A percentile compares a stretch with the other conserved stretches of the same genome.
Conservation (phyloP, 176 grass and related monocot genomes). For the Hsuehochloa calcarea region DNA sequence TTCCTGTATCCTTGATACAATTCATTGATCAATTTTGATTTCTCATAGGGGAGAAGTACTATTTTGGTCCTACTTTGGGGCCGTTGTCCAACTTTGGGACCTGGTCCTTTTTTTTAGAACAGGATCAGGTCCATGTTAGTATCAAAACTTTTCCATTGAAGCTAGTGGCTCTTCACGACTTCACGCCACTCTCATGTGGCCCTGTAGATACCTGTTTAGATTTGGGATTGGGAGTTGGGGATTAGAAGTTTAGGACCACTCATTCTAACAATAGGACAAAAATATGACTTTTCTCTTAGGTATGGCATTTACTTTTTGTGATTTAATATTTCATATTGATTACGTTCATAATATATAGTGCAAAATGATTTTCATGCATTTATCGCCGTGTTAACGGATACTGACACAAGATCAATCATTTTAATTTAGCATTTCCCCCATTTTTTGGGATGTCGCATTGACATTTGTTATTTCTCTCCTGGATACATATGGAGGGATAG, state of each 20-base stretch:
- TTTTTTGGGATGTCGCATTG: neutral
- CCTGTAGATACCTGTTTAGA: neutral
- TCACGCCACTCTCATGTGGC: neutral
- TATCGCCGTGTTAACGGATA: neutral
- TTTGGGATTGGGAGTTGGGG: neutral
- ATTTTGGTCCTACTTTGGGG: neutral
- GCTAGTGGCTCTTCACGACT: neutral
- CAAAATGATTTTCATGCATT: neutral
- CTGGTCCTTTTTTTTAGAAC: neutral
- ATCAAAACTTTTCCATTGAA: neutral
- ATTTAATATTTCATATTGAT: neutral
- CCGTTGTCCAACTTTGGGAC: neutral
- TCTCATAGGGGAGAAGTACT: neutral
- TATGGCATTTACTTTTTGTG: neutral
- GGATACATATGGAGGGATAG: neutral
- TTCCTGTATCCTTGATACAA: constrained; percentile 55
- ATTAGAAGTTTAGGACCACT: neutral
- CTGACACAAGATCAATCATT: neutral
- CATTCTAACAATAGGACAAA: neutral
- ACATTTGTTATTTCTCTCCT: neutral
- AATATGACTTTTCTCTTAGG: neutral
- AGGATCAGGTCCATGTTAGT: neutral
- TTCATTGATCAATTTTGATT: neutral
- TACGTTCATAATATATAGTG: neutral
- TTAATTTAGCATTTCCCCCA: neutral